Evolutionary conservation across 805 yeast genomes (phyloP), one percentile per base, ranked within the genome.

Genomic region (Metschnikowia dekortorum): DNA sequence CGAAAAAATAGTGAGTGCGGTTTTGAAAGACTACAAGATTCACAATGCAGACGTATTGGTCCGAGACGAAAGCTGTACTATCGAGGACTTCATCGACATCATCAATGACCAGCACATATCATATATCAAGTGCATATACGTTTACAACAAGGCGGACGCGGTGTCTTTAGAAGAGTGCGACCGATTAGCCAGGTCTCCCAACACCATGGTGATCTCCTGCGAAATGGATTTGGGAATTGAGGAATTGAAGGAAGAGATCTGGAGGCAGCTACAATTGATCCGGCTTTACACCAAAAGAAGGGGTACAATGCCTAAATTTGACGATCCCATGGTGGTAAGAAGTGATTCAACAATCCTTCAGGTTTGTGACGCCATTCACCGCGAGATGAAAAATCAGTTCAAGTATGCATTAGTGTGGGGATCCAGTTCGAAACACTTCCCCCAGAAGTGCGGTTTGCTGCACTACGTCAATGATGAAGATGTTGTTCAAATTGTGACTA

Each of bases 371-470:
- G 79, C 94, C 10, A 85, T 92, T 54, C 98, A 92, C 66, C 80
- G 96, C 59, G 97, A 91, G 61, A 87, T 92, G 76, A 91, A 90
- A 63, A 84, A 86, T 56, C 89, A 87, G 61, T 92, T 94, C 76
- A 89, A 90, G 66, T 90, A 91, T 65, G 98, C 98, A 0, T 70
- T 90, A 61, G 97, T 92, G 6, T 92, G 98, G 97, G 99, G 99
- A 0, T 83, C 91, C 1, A 85, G 95, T 43, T 87, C 97, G 6
- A 94, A 94, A 66, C 96, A 89, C 64, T 88, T 92, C 34, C 98
- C 98, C 4, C 99, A 92, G 64, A 92, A 92, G 64, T 92, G 98
- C 75, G 98, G 99, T 0, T 73, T 92, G 50, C 80, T 65, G 54
- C 99, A 92, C 65, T 73, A 74, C 35, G 85, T 94, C 11, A 82